phyloP scores from a whole-genome alignment of 2,329 filamentous ascomycete species.

The Ophiostoma ips region DNA sequence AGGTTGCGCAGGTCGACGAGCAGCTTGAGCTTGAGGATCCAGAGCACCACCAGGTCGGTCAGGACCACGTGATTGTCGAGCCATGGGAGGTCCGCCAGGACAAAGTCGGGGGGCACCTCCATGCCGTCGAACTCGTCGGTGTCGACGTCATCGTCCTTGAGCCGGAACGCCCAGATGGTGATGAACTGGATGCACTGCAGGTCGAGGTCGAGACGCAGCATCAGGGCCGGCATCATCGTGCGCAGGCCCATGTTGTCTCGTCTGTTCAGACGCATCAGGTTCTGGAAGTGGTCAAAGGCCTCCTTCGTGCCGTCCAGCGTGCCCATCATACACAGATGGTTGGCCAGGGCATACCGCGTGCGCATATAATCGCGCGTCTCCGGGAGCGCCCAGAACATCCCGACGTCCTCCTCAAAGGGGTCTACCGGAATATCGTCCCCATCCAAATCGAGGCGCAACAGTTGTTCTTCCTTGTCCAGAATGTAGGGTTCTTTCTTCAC shows the following conservation, averaged over 20 bases:
- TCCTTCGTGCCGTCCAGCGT: not conserved
- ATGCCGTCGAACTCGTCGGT: not conserved
- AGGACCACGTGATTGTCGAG: not conserved
- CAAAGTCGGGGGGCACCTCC: not conserved
- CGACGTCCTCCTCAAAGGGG: slow-evolving; percentile 13
- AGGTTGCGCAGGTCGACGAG: slow-evolving; percentile 17
- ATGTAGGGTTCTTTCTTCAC: slow-evolving; percentile 13
- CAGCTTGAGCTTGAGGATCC: slow-evolving; percentile 18
- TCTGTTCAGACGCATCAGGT: not conserved
- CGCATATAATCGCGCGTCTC: slow-evolving; percentile 25
- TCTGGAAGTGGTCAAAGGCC: not conserved
- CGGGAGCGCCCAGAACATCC: slow-evolving; percentile 21
- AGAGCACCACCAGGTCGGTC: slow-evolving; percentile 10
- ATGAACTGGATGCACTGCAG: slow-evolving; percentile 31
- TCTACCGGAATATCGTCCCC: not conserved
- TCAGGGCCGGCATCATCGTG: slow-evolving; percentile 11
- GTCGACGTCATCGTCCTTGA: slow-evolving; percentile 12
- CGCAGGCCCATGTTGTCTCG: slow-evolving; percentile 10
- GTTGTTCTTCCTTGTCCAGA: slow-evolving; percentile 10
- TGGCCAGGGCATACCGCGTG: slow-evolving; percentile 17
- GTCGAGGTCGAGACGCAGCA: slow-evolving; percentile 20
- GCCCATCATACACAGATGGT: slow-evolving; percentile 15
- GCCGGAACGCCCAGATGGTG: slow-evolving; percentile 27
- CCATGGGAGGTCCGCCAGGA: not conserved
- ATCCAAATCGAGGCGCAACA: too few relatives aligned